These are phyloP conservation scores for Physcomitrellopsis africana DNA, from an alignment of 225 moss, liverwort and hornwort species.

Conservation along the genomic window DNA sequence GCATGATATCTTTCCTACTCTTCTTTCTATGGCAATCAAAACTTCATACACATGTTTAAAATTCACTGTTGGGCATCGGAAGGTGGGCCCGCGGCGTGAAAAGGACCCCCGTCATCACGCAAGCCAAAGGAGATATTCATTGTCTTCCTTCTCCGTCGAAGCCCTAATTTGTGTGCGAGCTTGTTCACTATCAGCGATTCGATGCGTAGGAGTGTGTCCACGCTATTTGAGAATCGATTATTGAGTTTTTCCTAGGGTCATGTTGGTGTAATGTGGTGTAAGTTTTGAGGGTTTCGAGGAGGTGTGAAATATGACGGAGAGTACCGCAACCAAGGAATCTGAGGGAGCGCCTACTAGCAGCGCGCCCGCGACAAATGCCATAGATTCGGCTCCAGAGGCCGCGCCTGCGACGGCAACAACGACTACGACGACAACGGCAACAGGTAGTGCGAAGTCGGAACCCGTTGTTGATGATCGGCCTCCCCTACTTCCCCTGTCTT, in stretches of 20 bases:
- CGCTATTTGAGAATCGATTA: neutral
- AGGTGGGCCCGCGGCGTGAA: no score
- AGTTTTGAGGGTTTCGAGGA: neutral
- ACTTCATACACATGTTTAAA: no score
- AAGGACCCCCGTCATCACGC: no score
- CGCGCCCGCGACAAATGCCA: constrained; percentile 11
- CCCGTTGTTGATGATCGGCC: constrained; percentile 45
- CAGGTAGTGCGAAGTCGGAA: constrained; percentile 29
- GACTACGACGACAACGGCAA: constrained; percentile 15
- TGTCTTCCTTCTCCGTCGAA: no score
- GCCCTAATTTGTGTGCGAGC: no score
- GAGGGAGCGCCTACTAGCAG: constrained; percentile 40
- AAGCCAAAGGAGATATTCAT: no score
- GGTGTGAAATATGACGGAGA: constrained; percentile 53
- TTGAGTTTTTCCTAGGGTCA: neutral
- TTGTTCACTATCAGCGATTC: neutral
- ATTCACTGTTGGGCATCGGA: no score
- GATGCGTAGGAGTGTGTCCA: neutral
- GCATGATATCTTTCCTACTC: no score
- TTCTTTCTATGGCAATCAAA: no score
- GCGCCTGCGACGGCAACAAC: constrained; percentile 9
- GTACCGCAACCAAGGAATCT: constrained; percentile 37
- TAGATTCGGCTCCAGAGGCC: constrained; percentile 29
- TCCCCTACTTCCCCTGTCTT: constrained; percentile 41
- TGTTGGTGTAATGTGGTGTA: neutral